These are phyloP conservation scores for Globisporangium cystogenes DNA, from an alignment of 352 stramenopile genomes.

Conservation along the genomic window DNA sequence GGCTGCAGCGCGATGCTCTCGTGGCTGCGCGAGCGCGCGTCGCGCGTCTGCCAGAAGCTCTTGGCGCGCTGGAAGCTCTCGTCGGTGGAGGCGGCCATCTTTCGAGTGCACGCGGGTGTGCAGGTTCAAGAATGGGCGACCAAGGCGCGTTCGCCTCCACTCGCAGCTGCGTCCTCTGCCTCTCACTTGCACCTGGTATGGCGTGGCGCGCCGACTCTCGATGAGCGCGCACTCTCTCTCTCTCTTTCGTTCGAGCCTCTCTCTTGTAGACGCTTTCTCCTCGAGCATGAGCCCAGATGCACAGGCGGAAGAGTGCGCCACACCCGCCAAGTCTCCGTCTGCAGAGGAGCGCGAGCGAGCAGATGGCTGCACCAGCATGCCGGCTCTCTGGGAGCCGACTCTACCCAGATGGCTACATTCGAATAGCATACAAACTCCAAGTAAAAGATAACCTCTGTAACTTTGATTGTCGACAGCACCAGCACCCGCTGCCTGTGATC, in stretches of 20 bases:
- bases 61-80: slow-evolving; percentile 41
- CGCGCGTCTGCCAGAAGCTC: slow-evolving; percentile 63
- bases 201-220: background rate
- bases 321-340: background rate
- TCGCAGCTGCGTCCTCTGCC: background rate
- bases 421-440: too few relatives aligned
- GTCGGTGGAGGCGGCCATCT: background rate
- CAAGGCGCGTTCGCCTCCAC: background rate
- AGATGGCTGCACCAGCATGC: background rate
- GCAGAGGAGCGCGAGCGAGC: background rate
- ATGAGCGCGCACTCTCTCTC: background rate
- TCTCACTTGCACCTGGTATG: too few relatives aligned
- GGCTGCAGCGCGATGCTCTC: background rate
- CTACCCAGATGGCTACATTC: background rate
- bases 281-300: background rate
- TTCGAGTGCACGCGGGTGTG: background rate
- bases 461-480: too few relatives aligned
- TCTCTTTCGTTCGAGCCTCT: background rate
- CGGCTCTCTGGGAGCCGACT: background rate
- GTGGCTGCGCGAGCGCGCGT: slow-evolving; percentile 26
- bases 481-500: background rate
- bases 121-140: slow-evolving; percentile 5
- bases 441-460: too few relatives aligned
- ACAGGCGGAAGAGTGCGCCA: background rate
- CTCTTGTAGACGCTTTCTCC: background rate